phyloP scores from a whole-genome alignment of 169 alveolate species.

The Cryptosporidium tyzzeri region DNA sequence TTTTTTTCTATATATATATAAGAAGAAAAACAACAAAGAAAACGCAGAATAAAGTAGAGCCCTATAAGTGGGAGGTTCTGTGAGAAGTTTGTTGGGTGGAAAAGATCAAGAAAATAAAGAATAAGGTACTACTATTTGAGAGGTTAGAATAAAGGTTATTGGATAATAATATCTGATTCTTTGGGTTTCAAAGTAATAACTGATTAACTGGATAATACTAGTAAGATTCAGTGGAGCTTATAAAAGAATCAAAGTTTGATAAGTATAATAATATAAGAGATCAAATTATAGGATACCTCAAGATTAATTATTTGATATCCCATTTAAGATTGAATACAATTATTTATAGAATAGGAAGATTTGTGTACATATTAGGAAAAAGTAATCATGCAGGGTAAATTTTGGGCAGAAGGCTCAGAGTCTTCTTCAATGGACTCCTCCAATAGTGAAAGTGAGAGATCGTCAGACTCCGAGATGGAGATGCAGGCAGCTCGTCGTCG shows the following conservation, averaged over 20 bases:
- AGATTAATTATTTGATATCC: background rate
- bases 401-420: slow-evolving; percentile 89
- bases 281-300: background rate
- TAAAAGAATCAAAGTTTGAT: background rate
- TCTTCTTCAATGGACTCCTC: slow-evolving; percentile 80
- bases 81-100: background rate
- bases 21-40: slow-evolving; percentile 9
- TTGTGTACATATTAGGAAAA: background rate
- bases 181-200: background rate
- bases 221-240: background rate
- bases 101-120: slow-evolving; percentile 14
- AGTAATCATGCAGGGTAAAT: slow-evolving; percentile 85
- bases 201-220: background rate
- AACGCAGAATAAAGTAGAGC: background rate
- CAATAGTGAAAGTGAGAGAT: slow-evolving; percentile 9
- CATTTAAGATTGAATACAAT: background rate
- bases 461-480: slow-evolving; percentile 67
- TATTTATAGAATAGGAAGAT: background rate
- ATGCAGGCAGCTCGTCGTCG: slow-evolving; percentile 58
- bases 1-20: background rate
- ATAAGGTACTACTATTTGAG: background rate
- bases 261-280: background rate
- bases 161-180: background rate
- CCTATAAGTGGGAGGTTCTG: background rate
- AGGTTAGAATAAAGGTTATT: background rate